Percentiles rank a stretch among this genome's conserved stretches.
These are phyloP conservation scores for Lachnellula cervina DNA, from an alignment of 2,329 filamentous ascomycete species.

Conservation along the genomic window DNA sequence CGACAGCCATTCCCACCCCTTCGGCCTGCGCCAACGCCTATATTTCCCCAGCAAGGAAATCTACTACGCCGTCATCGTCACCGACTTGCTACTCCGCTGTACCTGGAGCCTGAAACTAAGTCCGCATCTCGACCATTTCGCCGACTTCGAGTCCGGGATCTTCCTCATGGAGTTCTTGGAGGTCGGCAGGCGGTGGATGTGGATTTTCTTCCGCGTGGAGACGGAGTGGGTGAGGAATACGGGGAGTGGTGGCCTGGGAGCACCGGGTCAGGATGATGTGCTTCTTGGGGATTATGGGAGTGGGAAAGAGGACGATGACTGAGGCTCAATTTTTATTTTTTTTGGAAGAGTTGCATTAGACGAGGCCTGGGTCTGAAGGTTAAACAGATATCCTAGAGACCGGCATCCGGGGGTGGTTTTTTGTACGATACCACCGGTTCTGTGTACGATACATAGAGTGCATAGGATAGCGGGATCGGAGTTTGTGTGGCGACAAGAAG, in stretches of 20 bases:
- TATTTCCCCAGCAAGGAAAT: conserved; percentile 66
- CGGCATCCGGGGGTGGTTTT: neutral
- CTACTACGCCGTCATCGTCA: conserved; percentile 75
- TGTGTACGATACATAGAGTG: neutral
- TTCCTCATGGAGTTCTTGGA: conserved; percentile 85
- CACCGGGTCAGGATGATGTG: conserved; percentile 63
- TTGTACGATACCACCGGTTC: neutral
- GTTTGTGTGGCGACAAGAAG: neutral
- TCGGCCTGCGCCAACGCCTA: conserved; percentile 69
- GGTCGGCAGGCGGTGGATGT: conserved; percentile 85
- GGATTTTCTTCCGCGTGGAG: conserved; percentile 95
- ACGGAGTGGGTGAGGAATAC: conserved; percentile 75
- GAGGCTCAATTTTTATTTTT: no score
- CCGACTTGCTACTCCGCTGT: conserved; percentile 79
- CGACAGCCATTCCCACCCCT: conserved; percentile 58
- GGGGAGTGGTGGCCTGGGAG: conserved; percentile 34
- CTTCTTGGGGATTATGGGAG: conserved; percentile 67
- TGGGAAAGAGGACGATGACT: conserved; percentile 56
- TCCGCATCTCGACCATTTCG: conserved; percentile 74
- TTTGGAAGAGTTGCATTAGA: neutral
- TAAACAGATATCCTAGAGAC: no score
- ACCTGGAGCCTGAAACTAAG: conserved; percentile 90
- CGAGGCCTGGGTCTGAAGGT: neutral
- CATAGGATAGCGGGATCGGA: neutral
- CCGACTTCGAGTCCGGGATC: conserved; percentile 82